Base-by-base conservation (phyloP, 768 basidiomycete species). In the Lactifluus subvellereus region DNA sequence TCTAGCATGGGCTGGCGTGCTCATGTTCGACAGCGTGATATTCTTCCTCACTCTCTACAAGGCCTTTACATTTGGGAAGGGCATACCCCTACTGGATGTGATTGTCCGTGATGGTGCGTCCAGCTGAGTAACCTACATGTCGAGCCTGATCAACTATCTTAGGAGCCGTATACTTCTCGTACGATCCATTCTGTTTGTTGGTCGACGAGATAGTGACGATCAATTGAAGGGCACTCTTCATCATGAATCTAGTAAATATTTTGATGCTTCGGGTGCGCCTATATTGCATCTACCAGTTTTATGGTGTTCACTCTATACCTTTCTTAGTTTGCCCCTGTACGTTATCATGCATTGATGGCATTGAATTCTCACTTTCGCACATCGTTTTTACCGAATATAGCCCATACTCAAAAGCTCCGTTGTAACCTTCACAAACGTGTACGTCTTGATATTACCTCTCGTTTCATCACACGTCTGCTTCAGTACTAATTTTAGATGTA, bases 161-260 rank as follows among this genome's bases (percentile, higher is more conserved):
- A 63, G 62, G 62, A 3, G 32, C 57, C 45, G 54, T 63, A 20
- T 63, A 63, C 38, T 63, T 40, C 47, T 63, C 62, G 62, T 63
- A 54, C 30, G 62, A 13, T 13, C 7, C 22, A 13, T 32, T 18
- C 27, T 27, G 27, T 27, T 27, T 27, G 27, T 27, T 27, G n/a
- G 27, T 27, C 27, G 27, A 27, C 27, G 27, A 27, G 27, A 27
- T 27, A 27, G 27, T 27, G 27, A 27, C 27, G 27, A 27, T 27
- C 27, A 27, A 22, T 3, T 32, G 14, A 38, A 59, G 62, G n/a
- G 57, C 45, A 18, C 42, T 63, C 42, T 63, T 47, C 35, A 11
- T 59, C 30, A n/a, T 63, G 22, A 63, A 63, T 16, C 16, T 63
- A 9, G 8, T 20, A 3, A 63, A 63, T 37, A 63, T 63, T 16